These are phyloP conservation scores for Yamadazyma aaseri DNA, from an alignment of 1,139 yeast genomes.

Conservation along the genomic window DNA sequence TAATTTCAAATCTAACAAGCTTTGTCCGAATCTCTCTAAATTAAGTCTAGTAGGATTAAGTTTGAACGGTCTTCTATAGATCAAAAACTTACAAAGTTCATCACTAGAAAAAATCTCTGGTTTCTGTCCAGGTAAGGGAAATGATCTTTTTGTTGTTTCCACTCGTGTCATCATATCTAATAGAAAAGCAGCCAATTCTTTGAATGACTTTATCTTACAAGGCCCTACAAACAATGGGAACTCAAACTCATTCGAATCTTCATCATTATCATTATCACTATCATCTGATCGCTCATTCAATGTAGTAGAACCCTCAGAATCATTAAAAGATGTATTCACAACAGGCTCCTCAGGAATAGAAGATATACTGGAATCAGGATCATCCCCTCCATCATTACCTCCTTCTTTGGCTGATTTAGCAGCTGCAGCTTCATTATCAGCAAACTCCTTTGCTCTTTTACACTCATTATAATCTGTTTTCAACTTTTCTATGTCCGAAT, in stretches of 20 bases:
- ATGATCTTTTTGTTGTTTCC: slow-evolving; percentile 30
- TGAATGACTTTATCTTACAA: slow-evolving; percentile 16
- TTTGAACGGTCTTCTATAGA: slow-evolving; percentile 29
- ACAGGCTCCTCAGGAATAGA: slow-evolving; percentile 5
- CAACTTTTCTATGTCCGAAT: slow-evolving; percentile 27
- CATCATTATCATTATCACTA: slow-evolving; percentile 3
- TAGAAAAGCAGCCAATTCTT: slow-evolving; percentile 25
- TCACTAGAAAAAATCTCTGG: slow-evolving; percentile 43
- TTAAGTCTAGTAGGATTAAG: slow-evolving; percentile 39
- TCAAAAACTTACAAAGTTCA: slow-evolving; percentile 30
- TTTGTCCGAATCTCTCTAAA: slow-evolving; percentile 45
- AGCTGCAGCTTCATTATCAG: slow-evolving; percentile 17
- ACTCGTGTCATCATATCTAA: slow-evolving; percentile 24
- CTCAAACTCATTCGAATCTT: slow-evolving; percentile 15
- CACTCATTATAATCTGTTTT: slow-evolving; percentile 33
- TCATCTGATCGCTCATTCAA: slow-evolving; percentile 5
- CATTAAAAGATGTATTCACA: slow-evolving; percentile 6
- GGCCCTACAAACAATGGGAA: slow-evolving; percentile 40
- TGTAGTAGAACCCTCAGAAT: slow-evolving; percentile 3
- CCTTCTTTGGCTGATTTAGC: slow-evolving; percentile 1
- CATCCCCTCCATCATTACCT: slow-evolving; percentile 4
- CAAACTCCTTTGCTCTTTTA: slow-evolving; percentile 30
- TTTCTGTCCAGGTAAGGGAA: slow-evolving; percentile 44
- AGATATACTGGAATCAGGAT: slow-evolving; percentile 1
- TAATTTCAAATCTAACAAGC: slow-evolving; percentile 35